Percentiles rank a stretch among this genome's conserved stretches.
Evolutionary conservation across 345 rosid genomes (phyloP).

Genomic region (Citropsis articulata): DNA sequence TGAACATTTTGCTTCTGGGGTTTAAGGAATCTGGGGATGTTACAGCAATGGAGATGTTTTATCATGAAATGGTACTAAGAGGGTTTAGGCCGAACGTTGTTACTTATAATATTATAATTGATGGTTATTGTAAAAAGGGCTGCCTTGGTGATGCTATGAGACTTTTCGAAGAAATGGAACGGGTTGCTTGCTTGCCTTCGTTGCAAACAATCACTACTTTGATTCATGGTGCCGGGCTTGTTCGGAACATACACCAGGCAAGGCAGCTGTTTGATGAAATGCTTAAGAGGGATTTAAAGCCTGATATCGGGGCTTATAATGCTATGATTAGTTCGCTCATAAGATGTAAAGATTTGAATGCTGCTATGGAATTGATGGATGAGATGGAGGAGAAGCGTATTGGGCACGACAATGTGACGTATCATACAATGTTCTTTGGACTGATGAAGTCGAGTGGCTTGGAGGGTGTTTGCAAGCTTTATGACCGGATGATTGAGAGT

Average conservation of each 20-base stretch:
- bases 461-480: conserved; percentile 50
- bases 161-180: conserved; percentile 73
- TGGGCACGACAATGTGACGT: conserved; percentile 56
- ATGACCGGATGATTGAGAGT: conserved; percentile 47
- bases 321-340: conserved; percentile 64
- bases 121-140: conserved; percentile 82
- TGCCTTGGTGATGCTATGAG: conserved; percentile 69
- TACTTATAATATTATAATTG: conserved; percentile 66
- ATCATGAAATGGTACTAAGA: conserved; percentile 73
- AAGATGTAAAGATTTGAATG: conserved; percentile 44
- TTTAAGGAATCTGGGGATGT: conserved; percentile 79
- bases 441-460: conserved; percentile 56
- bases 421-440: conserved; percentile 66
- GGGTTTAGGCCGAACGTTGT: conserved; percentile 55
- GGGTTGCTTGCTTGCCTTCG: conserved; percentile 31
- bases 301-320: conserved; percentile 71
- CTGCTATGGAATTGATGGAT: conserved; percentile 58
- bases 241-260: conserved; percentile 48
- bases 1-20: conserved; percentile 74
- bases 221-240: conserved; percentile 81
- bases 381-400: conserved; percentile 69
- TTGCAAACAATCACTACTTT: conserved; percentile 73
- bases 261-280: conserved; percentile 70
- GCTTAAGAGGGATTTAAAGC: conserved; percentile 40
- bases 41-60: conserved; percentile 75